Evolutionary conservation across 805 yeast species (phyloP), one percentile per base, ranked within the genome.

Genomic region (Ogataea trehaloabstinens): DNA sequence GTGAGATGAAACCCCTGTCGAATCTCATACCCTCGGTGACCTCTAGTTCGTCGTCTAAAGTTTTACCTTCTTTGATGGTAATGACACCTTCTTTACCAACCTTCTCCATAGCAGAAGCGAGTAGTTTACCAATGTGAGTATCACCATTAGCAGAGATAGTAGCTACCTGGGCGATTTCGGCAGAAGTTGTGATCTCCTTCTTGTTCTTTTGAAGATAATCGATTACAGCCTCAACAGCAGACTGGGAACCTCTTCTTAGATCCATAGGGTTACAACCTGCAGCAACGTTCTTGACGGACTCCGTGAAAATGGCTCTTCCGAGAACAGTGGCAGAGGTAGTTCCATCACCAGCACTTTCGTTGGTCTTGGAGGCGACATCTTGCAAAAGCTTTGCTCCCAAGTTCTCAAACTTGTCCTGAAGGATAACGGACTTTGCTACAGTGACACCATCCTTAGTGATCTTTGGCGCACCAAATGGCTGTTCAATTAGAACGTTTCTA

Each of bases 181-280:
- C 95, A 42, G 89, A 78, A 42, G 95, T 86, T 56, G 96, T 87
- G 68, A 93, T 84, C 66, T 86, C 96, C 67, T 83, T 88, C 75
- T 87, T 90, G 77, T 91, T 81, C 50, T 76, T 63, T 58, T 85
- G 87, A 58, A 91, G 76, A 67, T 76, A 91, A 45, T 82, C 77
- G 49, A 91, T 90, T 35, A 90, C 95, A 30, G 90, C 89, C 63
- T 87, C 91, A 36, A 90, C 98, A 29, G 97, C 99, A 44, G 95
- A 84, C 73, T 90, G 96, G 34, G 96, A 80, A 57, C 99, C 99
- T 63, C 93, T 82, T 78, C 98, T 86, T 61, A 91, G 76, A 59
- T 91, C 98, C 93, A 89, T 90, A 56, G 99, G 98, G 74, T 91
- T 93, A 70, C 96, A 90, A 45, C 99, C 99, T 41, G 98, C 96